A percentile compares a stretch with the other conserved stretches of the same genome.
Conservation (phyloP, 148 eudicot genomes). For the Rhododendron kiyosumense region DNA sequence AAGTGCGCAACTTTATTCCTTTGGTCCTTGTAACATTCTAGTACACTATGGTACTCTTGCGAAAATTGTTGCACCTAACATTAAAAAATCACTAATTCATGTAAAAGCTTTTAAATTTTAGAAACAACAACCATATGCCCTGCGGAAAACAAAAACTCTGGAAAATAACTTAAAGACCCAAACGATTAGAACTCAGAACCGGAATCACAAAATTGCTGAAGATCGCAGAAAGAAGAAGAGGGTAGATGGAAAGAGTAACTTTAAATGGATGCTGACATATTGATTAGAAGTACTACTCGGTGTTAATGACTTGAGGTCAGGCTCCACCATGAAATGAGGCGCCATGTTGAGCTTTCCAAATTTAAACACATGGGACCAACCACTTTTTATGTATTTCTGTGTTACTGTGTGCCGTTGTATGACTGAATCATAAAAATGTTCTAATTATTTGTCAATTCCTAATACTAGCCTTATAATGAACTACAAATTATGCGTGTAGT, state of each 20-base stretch:
- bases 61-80: constrained; percentile 60
- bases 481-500: not conserved
- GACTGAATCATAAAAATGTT: not conserved
- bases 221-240: not conserved
- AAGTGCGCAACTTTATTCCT: constrained; percentile 81
- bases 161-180: constrained; percentile 7
- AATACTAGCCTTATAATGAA: not conserved
- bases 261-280: not conserved
- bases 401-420: not conserved
- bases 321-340: not conserved
- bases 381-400: not conserved
- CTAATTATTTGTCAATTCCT: not conserved
- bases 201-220: not conserved
- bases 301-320: not conserved
- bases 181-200: not conserved
- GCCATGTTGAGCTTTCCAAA: not conserved
- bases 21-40: constrained; percentile 75
- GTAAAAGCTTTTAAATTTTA: not conserved
- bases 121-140: not conserved
- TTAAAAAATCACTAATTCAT: not conserved
- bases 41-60: constrained; percentile 57
- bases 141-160: not conserved
- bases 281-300: not conserved
- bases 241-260: not conserved
- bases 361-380: not conserved